Conservation (phyloP, 306 rosid species). For the Cucurbita moschata region DNA sequence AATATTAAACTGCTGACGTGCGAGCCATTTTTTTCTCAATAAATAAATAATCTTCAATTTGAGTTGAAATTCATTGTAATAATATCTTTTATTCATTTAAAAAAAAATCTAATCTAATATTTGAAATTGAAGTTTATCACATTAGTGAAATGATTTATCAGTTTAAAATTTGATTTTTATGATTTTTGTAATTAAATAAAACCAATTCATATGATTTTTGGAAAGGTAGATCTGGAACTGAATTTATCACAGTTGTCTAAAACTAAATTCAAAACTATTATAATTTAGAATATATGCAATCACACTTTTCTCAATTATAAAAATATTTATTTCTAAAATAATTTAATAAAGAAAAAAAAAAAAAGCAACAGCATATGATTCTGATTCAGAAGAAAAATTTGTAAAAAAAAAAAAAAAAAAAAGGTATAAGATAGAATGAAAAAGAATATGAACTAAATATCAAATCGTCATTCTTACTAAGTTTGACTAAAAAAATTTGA, state of each 20-base stretch:
- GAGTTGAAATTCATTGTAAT: too few relatives aligned
- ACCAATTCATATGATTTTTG: background rate
- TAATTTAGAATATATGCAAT: background rate
- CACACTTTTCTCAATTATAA: background rate
- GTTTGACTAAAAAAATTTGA: background rate
- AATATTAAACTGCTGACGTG: background rate
- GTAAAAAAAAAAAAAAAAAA: background rate
- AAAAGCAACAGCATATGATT: background rate
- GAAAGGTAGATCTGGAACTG: background rate
- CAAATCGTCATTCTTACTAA: background rate
- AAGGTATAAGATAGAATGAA: background rate
- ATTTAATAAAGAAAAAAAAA: background rate
- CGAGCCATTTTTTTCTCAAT: too few relatives aligned
- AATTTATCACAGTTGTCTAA: background rate
- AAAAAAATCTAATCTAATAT: too few relatives aligned
- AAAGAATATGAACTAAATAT: constrained; percentile 2
- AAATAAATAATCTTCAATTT: too few relatives aligned
- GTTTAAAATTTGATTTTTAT: too few relatives aligned
- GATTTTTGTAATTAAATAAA: background rate
- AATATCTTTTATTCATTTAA: too few relatives aligned
- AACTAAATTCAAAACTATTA: background rate
- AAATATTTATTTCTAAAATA: background rate
- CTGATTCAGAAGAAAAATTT: background rate
- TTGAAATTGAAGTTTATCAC: too few relatives aligned
- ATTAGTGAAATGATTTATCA: too few relatives aligned